Evolutionary conservation across 2,329 filamentous ascomycete genomes (phyloP), one percentile per base, ranked within the genome.

Genomic region (Nemania sp.): DNA sequence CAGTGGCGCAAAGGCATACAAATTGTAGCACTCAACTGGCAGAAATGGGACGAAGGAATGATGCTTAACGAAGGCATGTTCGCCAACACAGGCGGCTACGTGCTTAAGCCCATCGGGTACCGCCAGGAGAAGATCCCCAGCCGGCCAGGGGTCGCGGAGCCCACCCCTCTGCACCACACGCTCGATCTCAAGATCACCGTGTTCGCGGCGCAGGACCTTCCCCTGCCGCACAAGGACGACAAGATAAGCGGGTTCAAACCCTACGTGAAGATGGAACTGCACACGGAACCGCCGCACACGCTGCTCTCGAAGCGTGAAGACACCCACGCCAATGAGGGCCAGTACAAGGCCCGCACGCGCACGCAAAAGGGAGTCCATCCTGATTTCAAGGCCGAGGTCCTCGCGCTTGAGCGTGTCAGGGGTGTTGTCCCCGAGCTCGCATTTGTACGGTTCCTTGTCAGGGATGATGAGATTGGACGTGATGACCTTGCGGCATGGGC

Each of bases 61-160:
- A 97, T 97, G 93, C 80, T 96, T 12, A 97, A 97, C 67, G 86
- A 94, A 67, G 92, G 84, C 63, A 94, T 96, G 90, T 96, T 96
- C 71, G 81, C 84, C 1, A 89, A 87, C 9, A 90, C 89, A 0
- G 80, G 80, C n/a, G 92, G 92, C 19, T 97, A 91, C 76, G 85
- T 94, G 1, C 77, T 96, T 34, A 97, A 97, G 71, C 92, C 92
- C 0, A 74, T 81, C 59, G 89, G 74, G 9, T 77, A 75, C 65
- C 72, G 75, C 15, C 71, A 66, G n/a, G 52, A 58, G 30, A 72
- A 70, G 46, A 45, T 66, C 1, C 49, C 63, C n/a, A 55, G 72
- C 46, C 44, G 7, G 52, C 3, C 30, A 57, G n/a, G 28, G 28
- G 47, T 58, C 1, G 54, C 64, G 3, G 45, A 66, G 17, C 52